Evolutionary conservation across 139 green algal genomes (phyloP).

Genomic region (Raphidocelis subcapitata): DNA sequence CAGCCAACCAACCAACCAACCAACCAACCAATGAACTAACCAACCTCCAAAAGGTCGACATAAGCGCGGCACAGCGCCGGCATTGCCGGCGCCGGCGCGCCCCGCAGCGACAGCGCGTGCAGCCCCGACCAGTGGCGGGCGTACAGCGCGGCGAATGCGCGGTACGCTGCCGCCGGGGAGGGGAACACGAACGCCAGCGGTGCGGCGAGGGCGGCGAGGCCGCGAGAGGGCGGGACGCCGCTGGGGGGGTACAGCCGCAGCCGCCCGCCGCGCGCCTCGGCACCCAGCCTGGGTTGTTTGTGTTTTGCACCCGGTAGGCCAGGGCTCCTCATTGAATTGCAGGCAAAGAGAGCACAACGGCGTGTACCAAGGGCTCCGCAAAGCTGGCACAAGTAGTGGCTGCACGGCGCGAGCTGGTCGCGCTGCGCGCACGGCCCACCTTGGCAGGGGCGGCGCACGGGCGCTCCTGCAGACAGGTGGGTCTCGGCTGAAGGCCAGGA

Average conservation of each 20-base stretch:
- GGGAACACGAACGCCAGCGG: slow-evolving; percentile 65
- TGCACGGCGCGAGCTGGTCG: too few species aligned
- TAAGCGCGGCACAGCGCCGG: slow-evolving; percentile 50
- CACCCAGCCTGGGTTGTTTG: background rate
- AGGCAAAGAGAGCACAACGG: too few species aligned
- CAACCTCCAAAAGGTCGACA: slow-evolving; percentile 44
- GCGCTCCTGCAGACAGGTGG: background rate
- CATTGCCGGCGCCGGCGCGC: slow-evolving; percentile 40
- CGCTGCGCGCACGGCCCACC: slow-evolving; percentile 9
- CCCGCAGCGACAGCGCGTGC: slow-evolving; percentile 33
- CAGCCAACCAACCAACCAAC: too few species aligned
- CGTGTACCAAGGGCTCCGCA: too few species aligned
- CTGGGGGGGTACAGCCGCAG: slow-evolving; percentile 41
- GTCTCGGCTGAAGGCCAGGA: slow-evolving; percentile 50
- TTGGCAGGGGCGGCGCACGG: background rate
- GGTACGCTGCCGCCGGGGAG: slow-evolving; percentile 42
- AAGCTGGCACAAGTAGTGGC: too few species aligned
- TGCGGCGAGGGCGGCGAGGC: slow-evolving; percentile 37
- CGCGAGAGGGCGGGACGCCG: slow-evolving; percentile 45
- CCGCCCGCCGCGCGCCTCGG: background rate
- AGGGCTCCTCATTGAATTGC: too few species aligned
- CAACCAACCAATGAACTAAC: too few species aligned
- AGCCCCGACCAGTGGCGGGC: slow-evolving; percentile 66
- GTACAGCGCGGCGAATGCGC: slow-evolving; percentile 54
- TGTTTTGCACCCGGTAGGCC: background rate